Evolutionary conservation across 768 basidiomycete genomes (phyloP).

Genomic region (Sporobolomyces pararoseus): DNA sequence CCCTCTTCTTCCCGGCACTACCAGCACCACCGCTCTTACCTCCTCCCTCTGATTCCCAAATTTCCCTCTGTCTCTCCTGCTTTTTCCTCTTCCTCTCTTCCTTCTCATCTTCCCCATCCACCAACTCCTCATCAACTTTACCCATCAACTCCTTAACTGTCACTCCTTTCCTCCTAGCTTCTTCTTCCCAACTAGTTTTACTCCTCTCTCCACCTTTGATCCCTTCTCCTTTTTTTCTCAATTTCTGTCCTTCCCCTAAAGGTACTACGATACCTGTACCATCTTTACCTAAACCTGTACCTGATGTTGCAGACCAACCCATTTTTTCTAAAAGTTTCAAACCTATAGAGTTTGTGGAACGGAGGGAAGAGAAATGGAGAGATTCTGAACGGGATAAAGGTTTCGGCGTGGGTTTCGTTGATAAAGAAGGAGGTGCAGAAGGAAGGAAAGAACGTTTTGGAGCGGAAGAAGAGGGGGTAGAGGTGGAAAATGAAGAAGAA

Average conservation of each 20-base stretch:
- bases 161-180: constrained; percentile 53
- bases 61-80: constrained; percentile 9
- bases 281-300: constrained; percentile 66
- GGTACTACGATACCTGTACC: constrained; percentile 84
- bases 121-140: constrained; percentile 45
- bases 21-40: background rate
- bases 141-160: constrained; percentile 23
- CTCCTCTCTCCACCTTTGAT: constrained; percentile 84
- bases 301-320: constrained; percentile 74
- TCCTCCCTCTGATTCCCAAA: constrained; percentile 50
- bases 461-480: constrained; percentile 24
- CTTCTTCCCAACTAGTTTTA: constrained; percentile 75
- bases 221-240: constrained; percentile 76
- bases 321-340: constrained; percentile 88
- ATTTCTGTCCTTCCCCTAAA: constrained; percentile 75
- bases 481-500: background rate
- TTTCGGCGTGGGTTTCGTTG: constrained; percentile 50
- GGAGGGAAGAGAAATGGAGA: constrained; percentile 76
- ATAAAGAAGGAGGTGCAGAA: constrained; percentile 46
- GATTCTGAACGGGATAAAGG: constrained; percentile 62
- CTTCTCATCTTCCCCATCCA: constrained; percentile 65
- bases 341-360: constrained; percentile 62
- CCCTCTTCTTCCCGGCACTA: constrained; percentile 51
- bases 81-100: constrained; percentile 31
- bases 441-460: constrained; percentile 58